Conservation (phyloP, 164 flowering plant genomes). For the Malania oleifera region DNA sequence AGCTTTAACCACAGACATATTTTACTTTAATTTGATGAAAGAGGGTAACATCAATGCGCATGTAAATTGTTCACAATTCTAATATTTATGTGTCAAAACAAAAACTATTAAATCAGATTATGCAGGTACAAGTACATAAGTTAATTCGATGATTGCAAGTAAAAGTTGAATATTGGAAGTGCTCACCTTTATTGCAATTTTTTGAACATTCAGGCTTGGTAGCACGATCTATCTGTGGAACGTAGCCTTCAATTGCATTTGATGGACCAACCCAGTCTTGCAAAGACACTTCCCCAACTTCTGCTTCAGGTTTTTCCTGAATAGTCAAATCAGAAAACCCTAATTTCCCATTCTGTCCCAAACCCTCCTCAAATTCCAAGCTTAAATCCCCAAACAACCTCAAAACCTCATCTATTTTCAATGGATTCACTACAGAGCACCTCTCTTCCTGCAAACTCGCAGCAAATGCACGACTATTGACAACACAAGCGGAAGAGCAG, state of each 20-base stretch:
- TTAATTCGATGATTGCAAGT: too few species aligned
- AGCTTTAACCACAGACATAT: too few species aligned
- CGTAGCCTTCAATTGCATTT: constrained; percentile 92
- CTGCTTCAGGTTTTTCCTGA: constrained; percentile 45
- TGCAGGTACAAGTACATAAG: too few species aligned
- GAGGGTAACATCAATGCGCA: too few species aligned
- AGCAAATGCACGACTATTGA: constrained; percentile 57
- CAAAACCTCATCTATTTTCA: constrained; percentile 44
- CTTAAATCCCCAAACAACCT: constrained; percentile 44
- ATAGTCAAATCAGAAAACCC: constrained; percentile 48
- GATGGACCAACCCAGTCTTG: constrained; percentile 76
- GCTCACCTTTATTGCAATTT: constrained; percentile 35
- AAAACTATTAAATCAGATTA: too few species aligned
- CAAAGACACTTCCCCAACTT: constrained; percentile 42
- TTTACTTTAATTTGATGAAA: too few species aligned
- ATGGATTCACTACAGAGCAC: constrained; percentile 21
- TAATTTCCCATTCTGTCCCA: constrained; percentile 36
- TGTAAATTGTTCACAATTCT: too few species aligned
- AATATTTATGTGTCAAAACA: too few species aligned
- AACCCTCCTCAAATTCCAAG: constrained; percentile 22
- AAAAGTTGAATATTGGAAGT: too few species aligned
- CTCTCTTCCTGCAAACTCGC: constrained; percentile 49
- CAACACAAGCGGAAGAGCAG: constrained; percentile 59
- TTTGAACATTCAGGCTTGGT: constrained; percentile 8
- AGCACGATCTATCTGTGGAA: constrained; percentile 42